Conservation (phyloP, 2,329 filamentous ascomycete genomes). For the Coniochaeta hoffmannii region DNA sequence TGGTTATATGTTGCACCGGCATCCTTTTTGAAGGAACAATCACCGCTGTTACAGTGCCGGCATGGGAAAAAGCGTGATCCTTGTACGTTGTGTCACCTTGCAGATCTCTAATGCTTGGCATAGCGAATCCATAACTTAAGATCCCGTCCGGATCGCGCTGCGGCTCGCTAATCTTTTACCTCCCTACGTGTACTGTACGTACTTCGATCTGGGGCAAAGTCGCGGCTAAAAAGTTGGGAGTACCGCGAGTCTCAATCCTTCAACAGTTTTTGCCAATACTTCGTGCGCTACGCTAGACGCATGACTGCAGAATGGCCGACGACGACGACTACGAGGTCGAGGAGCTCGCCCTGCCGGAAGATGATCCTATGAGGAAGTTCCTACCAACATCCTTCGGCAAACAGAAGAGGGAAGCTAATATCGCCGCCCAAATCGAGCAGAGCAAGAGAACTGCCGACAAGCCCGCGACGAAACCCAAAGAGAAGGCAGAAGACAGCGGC, state of each 20-base stretch:
- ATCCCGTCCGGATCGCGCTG: not conserved
- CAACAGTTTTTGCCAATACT: not conserved
- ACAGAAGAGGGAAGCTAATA: conserved; percentile 63
- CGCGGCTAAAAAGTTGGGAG: not conserved
- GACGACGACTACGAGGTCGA: conserved; percentile 51
- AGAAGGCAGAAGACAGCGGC: conserved; percentile 32
- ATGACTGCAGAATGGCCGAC: conserved; percentile 42
- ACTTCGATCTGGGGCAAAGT: not conserved
- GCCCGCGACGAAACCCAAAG: conserved; percentile 19
- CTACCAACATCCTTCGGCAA: conserved; percentile 83
- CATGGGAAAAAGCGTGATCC: not conserved
- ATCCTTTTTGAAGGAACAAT: no score
- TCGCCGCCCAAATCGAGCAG: conserved; percentile 73
- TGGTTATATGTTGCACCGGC: no score
- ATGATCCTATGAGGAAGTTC: conserved; percentile 69
- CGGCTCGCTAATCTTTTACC: not conserved
- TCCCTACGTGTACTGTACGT: no score
- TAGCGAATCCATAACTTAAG: not conserved
- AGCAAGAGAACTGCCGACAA: conserved; percentile 54
- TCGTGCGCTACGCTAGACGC: not conserved
- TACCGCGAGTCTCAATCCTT: not conserved
- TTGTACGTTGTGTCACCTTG: not conserved
- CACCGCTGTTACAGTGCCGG: not conserved
- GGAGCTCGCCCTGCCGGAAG: conserved; percentile 42
- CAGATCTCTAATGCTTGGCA: not conserved